Conservation (phyloP, 768 basidiomycete species). For the Clavaria fumosa region DNA sequence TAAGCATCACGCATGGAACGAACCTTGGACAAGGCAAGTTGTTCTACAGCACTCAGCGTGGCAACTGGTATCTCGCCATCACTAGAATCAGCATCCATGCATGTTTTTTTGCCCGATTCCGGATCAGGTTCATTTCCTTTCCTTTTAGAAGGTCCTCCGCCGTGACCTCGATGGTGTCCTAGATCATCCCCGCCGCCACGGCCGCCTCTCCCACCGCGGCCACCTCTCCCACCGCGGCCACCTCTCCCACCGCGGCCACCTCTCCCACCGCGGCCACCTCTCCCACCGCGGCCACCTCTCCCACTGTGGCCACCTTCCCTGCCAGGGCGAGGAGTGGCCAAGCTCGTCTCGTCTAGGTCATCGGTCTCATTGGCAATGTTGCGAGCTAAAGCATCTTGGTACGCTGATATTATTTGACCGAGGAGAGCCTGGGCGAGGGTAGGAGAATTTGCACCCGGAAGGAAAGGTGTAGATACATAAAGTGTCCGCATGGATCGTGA, state of each 20-base stretch:
- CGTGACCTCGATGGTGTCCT: background rate
- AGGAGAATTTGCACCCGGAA: background rate
- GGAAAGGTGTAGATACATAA: conserved; percentile 1
- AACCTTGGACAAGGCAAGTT: conserved; percentile 2
- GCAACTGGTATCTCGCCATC: conserved; percentile 1
- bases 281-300: too few species aligned
- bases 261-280: too few species aligned
- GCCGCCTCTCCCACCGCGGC: background rate
- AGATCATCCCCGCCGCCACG: too few species aligned
- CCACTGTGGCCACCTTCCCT: too few species aligned
- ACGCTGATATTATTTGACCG: conserved; percentile 2
- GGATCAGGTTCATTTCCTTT: background rate
- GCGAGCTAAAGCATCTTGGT: background rate
- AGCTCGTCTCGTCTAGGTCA: background rate
- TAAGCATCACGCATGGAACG: background rate
- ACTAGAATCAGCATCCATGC: background rate
- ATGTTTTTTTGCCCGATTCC: background rate
- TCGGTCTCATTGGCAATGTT: background rate
- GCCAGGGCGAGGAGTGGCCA: too few species aligned
- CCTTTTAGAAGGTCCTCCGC: background rate
- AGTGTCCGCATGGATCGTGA: background rate
- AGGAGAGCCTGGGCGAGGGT: conserved; percentile 3
- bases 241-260: too few species aligned
- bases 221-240: background rate
- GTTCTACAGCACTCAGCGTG: background rate